Conservation (phyloP, 179 eudicot genomes). For the Nepenthes alata region DNA sequence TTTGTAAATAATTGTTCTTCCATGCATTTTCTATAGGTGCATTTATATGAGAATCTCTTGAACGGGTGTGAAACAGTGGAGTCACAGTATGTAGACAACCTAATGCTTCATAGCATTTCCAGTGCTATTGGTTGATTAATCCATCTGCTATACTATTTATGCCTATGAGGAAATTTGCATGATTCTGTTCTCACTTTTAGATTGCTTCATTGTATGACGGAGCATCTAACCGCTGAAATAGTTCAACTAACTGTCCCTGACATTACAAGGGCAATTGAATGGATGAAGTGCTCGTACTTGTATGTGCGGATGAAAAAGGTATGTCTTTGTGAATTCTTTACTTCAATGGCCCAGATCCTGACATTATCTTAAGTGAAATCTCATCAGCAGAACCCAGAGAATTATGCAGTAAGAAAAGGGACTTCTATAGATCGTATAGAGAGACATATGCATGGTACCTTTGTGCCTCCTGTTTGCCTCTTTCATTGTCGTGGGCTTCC, state of each 20-base stretch:
- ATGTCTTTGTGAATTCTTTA: conserved; percentile 17
- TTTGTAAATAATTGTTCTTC: neutral
- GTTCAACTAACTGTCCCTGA: conserved; percentile 91
- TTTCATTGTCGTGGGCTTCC: conserved; percentile 3
- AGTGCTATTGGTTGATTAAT: neutral
- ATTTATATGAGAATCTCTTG: conserved; percentile 86
- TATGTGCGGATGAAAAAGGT: conserved; percentile 93
- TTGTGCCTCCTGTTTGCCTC: conserved; percentile 3
- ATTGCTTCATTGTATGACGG: conserved; percentile 78
- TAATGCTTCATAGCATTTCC: conserved; percentile 1
- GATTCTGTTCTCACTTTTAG: conserved; percentile 24
- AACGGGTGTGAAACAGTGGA: conserved; percentile 91
- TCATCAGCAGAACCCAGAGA: conserved; percentile 72
- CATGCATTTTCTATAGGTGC: conserved; percentile 41
- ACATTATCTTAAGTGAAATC: conserved; percentile 3
- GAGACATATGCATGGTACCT: conserved; percentile 73
- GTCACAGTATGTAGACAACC: conserved; percentile 70
- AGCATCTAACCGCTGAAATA: conserved; percentile 95
- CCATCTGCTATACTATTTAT: neutral
- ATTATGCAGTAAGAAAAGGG: conserved; percentile 59
- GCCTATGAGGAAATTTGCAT: neutral
- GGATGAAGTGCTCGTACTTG: conserved; percentile 94
- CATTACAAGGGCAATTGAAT: conserved; percentile 82
- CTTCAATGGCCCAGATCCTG: conserved; percentile 1
- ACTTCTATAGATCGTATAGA: conserved; percentile 52